phyloP scores from a whole-genome alignment of 176 grass and related monocot species.

The Raddia guianensis region DNA sequence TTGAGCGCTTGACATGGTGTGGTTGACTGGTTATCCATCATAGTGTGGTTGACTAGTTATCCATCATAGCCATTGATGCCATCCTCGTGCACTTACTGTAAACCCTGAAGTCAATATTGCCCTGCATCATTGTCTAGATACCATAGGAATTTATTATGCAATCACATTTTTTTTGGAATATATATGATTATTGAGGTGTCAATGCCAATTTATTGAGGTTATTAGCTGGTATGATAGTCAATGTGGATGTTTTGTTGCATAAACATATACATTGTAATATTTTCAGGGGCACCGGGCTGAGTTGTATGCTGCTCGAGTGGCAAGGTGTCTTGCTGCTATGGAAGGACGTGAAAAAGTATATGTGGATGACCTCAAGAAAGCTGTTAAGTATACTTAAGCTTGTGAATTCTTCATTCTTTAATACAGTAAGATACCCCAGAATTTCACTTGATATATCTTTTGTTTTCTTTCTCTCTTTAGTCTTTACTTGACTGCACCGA shows the following conservation, averaged over 20 bases:
- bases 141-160: constrained; percentile 13
- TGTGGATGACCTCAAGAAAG: constrained; percentile 99
- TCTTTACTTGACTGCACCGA: constrained; percentile 36
- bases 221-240: neutral
- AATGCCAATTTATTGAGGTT: constrained; percentile 31
- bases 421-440: constrained; percentile 11
- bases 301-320: constrained; percentile 95
- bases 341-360: constrained; percentile 98
- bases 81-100: constrained; percentile 5
- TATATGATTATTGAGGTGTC: constrained; percentile 11
- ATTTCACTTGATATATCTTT: constrained; percentile 24
- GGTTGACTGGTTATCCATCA: neutral
- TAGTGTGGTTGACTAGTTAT: neutral
- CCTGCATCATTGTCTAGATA: constrained; percentile 27
- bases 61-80: neutral
- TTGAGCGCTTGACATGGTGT: neutral
- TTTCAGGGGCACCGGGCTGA: constrained; percentile 94
- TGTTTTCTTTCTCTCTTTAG: constrained; percentile 30
- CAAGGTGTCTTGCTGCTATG: constrained; percentile 97
- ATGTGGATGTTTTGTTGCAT: neutral
- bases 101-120: constrained; percentile 3
- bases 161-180: neutral
- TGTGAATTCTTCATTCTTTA: constrained; percentile 35
- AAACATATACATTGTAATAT: constrained; percentile 34
- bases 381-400: constrained; percentile 63